A percentile compares a stretch with the other conserved stretches of the same genome.
Conservation (phyloP, 2,329 filamentous ascomycete species). For the Fusarium sp. region DNA sequence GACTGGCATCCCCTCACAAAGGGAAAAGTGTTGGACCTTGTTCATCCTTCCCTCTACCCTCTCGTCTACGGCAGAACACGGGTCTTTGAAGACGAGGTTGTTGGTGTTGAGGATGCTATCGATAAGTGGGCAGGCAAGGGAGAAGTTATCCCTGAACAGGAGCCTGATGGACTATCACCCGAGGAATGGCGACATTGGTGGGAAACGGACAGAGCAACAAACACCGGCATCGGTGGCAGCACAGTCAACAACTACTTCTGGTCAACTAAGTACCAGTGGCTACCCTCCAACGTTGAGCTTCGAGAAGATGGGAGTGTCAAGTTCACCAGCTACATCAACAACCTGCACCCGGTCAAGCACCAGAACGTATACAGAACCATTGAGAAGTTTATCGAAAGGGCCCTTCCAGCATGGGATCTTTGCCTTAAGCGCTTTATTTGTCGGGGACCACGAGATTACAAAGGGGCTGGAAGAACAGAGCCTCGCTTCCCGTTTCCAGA, state of each 20-base stretch:
- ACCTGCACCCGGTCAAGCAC: conserved; percentile 52
- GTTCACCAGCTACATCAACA: conserved; percentile 60
- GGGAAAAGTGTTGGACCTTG: conserved; percentile 15
- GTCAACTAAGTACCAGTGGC: conserved; percentile 46
- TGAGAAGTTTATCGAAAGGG: conserved; percentile 48
- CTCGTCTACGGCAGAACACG: conserved; percentile 38
- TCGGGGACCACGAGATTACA: conserved; percentile 23
- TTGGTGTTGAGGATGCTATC: conserved; percentile 35
- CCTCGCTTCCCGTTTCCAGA: conserved; percentile 15
- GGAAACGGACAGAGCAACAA: not conserved
- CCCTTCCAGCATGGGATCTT: conserved; percentile 59
- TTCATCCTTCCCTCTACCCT: conserved; percentile 35
- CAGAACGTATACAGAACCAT: conserved; percentile 47
- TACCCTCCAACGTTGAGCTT: conserved; percentile 50
- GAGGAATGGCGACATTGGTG: not conserved
- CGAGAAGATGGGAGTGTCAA: conserved; percentile 47
- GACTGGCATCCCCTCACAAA: conserved; percentile 28
- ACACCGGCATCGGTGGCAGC: conserved; percentile 55
- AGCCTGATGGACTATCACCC: conserved; percentile 49
- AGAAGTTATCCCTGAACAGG: conserved; percentile 41
- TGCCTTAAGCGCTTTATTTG: conserved; percentile 44
- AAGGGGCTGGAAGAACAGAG: conserved; percentile 19
- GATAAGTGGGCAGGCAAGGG: conserved; percentile 36
- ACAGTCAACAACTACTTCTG: conserved; percentile 64
- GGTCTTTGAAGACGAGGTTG: conserved; percentile 49